Conservation (phyloP, 371 early-diverging fungal species). For the Sporodiniella umbellata region DNA sequence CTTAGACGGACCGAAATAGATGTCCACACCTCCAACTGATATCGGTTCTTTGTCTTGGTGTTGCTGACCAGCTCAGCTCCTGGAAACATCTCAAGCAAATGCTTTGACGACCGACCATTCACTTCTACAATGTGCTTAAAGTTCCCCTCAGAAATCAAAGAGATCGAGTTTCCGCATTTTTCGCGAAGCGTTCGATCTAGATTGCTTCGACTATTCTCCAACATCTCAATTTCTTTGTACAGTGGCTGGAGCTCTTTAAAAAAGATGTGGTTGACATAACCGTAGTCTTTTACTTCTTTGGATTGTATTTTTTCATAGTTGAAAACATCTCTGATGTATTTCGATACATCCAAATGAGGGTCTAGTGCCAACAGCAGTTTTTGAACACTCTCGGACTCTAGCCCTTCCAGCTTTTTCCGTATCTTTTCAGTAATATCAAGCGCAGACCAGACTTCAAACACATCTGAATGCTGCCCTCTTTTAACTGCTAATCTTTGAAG, state of each 20-base stretch:
- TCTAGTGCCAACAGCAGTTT: slow-evolving; percentile 4
- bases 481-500: slow-evolving; percentile 67
- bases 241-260: slow-evolving; percentile 18
- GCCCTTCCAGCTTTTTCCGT: slow-evolving; percentile 20
- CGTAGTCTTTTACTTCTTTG: slow-evolving; percentile 38
- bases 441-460: slow-evolving; percentile 59
- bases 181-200: slow-evolving; percentile 26
- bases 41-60: slow-evolving; percentile 46
- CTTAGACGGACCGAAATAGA: slow-evolving; percentile 49
- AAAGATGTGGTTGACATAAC: slow-evolving; percentile 43
- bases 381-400: neutral
- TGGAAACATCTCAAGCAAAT: slow-evolving; percentile 19
- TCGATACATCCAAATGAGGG: slow-evolving; percentile 29
- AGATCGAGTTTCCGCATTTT: slow-evolving; percentile 37
- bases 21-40: slow-evolving; percentile 49
- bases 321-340: slow-evolving; percentile 39
- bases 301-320: slow-evolving; percentile 35
- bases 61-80: slow-evolving; percentile 30
- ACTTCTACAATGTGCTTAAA: slow-evolving; percentile 57
- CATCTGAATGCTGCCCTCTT: slow-evolving; percentile 62
- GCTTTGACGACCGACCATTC: slow-evolving; percentile 27
- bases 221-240: slow-evolving; percentile 21
- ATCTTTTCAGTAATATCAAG: slow-evolving; percentile 45
- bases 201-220: slow-evolving; percentile 17
- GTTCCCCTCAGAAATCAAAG: slow-evolving; percentile 26